Conservation (phyloP, 2,329 filamentous ascomycete species). For the Diaporthe aspalathi region DNA sequence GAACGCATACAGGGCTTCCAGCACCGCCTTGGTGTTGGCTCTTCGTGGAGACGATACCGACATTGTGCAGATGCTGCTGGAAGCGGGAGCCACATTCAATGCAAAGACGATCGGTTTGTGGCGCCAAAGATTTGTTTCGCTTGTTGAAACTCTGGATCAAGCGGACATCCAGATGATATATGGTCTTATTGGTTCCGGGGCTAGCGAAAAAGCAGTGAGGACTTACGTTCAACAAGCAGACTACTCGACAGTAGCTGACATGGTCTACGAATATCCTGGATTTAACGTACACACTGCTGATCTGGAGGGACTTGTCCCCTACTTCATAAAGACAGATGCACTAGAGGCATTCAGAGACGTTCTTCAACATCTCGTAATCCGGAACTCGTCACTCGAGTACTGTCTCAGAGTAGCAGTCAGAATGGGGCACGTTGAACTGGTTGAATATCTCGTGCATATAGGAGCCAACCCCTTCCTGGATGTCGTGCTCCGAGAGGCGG, state of each 20-base stretch:
- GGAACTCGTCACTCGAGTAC: rapidly evolving
- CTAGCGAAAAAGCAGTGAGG: no score
- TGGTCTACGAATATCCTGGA: not conserved
- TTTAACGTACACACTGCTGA: rapidly evolving
- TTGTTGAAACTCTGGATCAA: no score
- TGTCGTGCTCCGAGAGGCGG: not conserved
- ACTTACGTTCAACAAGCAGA: not conserved
- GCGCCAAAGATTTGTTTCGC: no score
- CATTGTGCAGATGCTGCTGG: not conserved
- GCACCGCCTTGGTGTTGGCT: not conserved
- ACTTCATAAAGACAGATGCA: not conserved
- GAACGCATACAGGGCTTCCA: not conserved
- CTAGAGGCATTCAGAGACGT: not conserved
- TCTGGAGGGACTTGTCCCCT: rapidly evolving
- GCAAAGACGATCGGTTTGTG: no score
- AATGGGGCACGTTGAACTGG: not conserved
- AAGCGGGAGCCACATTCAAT: not conserved
- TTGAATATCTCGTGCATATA: not conserved
- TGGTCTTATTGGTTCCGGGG: not conserved
- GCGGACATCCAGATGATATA: not conserved
- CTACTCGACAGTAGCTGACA: not conserved
- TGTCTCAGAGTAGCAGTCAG: not conserved
- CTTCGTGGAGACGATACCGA: not conserved
- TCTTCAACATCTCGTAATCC: not conserved
- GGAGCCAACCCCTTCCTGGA: not conserved